Evolutionary conservation across 2,329 filamentous ascomycete genomes (phyloP).

Genomic region (Ophiostoma quercus): DNA sequence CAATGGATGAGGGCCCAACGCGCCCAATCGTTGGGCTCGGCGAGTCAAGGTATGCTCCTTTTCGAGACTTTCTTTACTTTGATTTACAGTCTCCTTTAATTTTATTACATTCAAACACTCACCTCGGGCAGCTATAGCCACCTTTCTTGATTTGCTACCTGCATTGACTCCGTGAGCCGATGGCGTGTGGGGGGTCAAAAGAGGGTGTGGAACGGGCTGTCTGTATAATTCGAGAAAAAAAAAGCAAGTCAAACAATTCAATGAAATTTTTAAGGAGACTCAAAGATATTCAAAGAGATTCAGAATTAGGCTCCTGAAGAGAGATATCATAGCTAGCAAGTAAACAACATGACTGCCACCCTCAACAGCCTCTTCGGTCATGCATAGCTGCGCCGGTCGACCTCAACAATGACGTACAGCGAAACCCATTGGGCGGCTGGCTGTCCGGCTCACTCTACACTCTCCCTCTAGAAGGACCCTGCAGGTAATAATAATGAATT

Average conservation of each 20-base stretch:
- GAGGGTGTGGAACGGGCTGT: too few relatives aligned
- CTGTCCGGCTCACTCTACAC: background rate
- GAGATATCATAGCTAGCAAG: too few relatives aligned
- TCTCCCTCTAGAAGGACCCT: background rate
- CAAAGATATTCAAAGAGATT: too few relatives aligned
- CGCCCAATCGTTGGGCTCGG: background rate
- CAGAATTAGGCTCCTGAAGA: too few relatives aligned
- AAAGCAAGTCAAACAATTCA: too few relatives aligned
- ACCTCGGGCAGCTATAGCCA: background rate
- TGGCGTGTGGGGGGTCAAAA: background rate
- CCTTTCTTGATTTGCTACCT: background rate
- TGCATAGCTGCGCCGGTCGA: background rate
- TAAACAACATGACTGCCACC: background rate
- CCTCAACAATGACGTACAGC: background rate
- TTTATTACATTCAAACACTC: background rate
- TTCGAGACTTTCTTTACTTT: background rate
- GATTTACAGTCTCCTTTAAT: background rate
- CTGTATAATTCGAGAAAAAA: too few relatives aligned
- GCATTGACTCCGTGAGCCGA: background rate
- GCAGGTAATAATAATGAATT: background rate
- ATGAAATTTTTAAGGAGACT: too few relatives aligned
- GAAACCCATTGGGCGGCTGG: background rate
- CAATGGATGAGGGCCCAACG: background rate
- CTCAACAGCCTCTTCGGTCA: background rate
- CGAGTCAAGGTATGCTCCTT: background rate